Evolutionary conservation across 2,329 filamentous ascomycete genomes (phyloP).

Genomic region (Teratosphaeria epicoccoides): DNA sequence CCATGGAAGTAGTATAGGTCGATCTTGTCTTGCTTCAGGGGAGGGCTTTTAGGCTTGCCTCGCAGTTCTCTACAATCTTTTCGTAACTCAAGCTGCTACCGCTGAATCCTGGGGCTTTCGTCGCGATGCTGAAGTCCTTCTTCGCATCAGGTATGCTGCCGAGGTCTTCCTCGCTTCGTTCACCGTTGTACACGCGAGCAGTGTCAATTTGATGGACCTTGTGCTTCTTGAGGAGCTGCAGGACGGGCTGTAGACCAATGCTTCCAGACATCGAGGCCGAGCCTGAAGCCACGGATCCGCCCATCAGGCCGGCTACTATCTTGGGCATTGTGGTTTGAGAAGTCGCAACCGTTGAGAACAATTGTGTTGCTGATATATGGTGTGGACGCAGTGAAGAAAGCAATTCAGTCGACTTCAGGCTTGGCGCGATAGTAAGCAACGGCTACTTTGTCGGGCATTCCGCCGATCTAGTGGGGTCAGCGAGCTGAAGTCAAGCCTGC

Average conservation of each 20-base stretch:
- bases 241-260: slow-evolving; percentile 18
- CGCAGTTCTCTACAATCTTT: slow-evolving; percentile 16
- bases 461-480: not conserved
- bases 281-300: slow-evolving; percentile 15
- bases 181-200: slow-evolving; percentile 29
- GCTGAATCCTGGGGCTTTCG: slow-evolving; percentile 22
- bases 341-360: not conserved
- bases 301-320: slow-evolving; percentile 22
- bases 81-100: slow-evolving; percentile 16
- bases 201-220: slow-evolving; percentile 29
- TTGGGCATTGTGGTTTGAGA: slow-evolving; percentile 13
- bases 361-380: not conserved
- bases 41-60: slow-evolving; percentile 18
- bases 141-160: slow-evolving; percentile 20
- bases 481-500: not conserved
- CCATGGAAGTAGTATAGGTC: slow-evolving; percentile 36
- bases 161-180: slow-evolving; percentile 33
- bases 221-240: slow-evolving; percentile 23
- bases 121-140: slow-evolving; percentile 16
- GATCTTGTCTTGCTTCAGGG: slow-evolving; percentile 20
- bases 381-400: no score
- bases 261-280: slow-evolving; percentile 12
- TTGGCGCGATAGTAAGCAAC: no score
- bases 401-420: no score
- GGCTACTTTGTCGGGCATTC: not conserved